A percentile compares a stretch with the other conserved stretches of the same genome.
phyloP scores from a whole-genome alignment of 495 filamentous ascomycete genomes.

The Lasiosphaeriaceae sp. region DNA sequence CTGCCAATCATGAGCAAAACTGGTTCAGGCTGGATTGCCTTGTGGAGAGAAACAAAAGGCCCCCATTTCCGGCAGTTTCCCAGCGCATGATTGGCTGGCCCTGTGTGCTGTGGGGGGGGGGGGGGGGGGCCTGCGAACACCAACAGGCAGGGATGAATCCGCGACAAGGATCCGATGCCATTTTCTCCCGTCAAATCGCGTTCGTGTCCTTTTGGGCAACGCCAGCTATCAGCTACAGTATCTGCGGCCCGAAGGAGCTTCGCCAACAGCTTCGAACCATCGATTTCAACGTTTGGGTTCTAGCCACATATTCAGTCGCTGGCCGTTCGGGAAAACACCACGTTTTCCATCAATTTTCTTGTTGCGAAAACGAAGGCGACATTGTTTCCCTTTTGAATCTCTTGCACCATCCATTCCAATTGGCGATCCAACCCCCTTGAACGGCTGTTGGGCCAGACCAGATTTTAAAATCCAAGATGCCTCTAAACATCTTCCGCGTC shows the following conservation, averaged over 20 bases:
- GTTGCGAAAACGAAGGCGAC: no score
- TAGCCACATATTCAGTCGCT: no score
- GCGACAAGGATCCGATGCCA: slow-evolving; percentile 13
- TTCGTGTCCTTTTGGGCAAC: slow-evolving; percentile 36
- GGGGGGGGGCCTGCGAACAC: background rate
- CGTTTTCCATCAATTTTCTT: no score
- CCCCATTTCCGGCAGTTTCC: slow-evolving; percentile 1
- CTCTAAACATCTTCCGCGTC: slow-evolving; percentile 78
- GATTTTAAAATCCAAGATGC: slow-evolving; percentile 44
- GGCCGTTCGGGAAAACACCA: no score
- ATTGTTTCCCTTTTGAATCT: background rate
- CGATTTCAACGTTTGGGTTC: no score
- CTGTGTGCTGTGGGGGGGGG: background rate
- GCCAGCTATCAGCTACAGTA: slow-evolving; percentile 4
- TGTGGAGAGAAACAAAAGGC: background rate
- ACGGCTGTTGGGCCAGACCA: no score
- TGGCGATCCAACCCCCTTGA: no score
- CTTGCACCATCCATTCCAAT: background rate
- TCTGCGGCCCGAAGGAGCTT: background rate
- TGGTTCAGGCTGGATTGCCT: slow-evolving; percentile 12
- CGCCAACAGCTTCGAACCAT: background rate
- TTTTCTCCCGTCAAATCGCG: slow-evolving; percentile 23
- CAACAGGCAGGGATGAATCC: background rate
- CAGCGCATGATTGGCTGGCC: slow-evolving; percentile 14
- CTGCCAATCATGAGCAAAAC: background rate